These are phyloP conservation scores for Botrytis tulipae DNA, from an alignment of 2,329 filamentous ascomycete species.

Conservation along the genomic window DNA sequence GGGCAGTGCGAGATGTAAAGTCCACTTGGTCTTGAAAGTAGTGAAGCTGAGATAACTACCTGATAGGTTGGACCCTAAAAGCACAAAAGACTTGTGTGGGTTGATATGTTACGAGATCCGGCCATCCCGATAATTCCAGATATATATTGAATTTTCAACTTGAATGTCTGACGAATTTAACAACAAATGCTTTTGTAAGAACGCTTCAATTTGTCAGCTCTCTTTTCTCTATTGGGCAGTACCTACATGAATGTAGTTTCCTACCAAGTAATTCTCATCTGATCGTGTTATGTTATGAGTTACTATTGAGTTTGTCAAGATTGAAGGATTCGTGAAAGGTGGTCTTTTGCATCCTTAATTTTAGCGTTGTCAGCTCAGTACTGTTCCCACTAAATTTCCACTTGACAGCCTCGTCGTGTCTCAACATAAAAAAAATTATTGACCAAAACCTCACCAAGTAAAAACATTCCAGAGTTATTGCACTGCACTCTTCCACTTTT, in stretches of 20 bases:
- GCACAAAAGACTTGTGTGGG: background rate
- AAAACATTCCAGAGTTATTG: background rate
- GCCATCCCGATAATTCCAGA: background rate
- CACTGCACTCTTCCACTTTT: background rate
- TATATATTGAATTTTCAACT: background rate
- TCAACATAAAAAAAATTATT: slow-evolving; percentile 7
- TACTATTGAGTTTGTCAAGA: background rate
- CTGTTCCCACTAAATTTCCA: slow-evolving; percentile 8
- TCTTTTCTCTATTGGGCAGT: background rate
- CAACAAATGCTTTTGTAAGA: background rate
- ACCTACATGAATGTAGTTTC: too few relatives aligned
- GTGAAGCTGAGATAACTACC: background rate
- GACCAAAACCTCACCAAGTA: background rate
- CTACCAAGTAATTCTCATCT: background rate
- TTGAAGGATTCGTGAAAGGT: slow-evolving; percentile 3
- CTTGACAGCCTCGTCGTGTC: slow-evolving; percentile 11
- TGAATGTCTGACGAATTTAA: background rate
- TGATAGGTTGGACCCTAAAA: background rate
- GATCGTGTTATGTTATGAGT: background rate
- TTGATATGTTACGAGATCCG: background rate
- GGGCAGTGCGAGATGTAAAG: background rate
- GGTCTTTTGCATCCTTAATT: background rate
- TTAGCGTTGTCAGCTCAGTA: background rate
- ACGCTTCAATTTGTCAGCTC: background rate
- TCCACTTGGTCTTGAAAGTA: background rate